phyloP scores from a whole-genome alignment of 306 rosid genomes.

The Vachellia collinsii region DNA sequence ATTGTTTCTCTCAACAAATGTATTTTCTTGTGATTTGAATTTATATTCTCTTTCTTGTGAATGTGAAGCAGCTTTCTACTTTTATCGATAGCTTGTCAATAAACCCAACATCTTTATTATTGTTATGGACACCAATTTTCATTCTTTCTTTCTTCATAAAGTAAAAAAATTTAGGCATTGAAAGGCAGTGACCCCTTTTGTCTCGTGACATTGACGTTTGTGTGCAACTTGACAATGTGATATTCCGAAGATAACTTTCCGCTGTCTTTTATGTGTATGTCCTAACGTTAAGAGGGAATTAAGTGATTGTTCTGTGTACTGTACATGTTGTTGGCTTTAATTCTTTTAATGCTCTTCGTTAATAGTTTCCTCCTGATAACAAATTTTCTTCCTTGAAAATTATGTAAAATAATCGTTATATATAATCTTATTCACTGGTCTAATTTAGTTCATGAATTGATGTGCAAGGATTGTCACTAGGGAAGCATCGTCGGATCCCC shows the following conservation, averaged over 20 bases:
- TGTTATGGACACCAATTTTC: not conserved
- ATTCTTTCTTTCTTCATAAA: not conserved
- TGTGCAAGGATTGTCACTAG: too few species aligned
- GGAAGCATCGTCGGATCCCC: too few species aligned
- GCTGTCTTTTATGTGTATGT: not conserved
- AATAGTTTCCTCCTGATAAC: not conserved
- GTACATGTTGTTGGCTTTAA: not conserved
- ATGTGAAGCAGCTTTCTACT: too few species aligned
- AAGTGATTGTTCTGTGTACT: not conserved
- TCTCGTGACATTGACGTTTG: slow-evolving; percentile 21
- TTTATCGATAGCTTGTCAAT: too few species aligned
- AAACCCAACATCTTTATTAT: not conserved
- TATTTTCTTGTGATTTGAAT: not conserved
- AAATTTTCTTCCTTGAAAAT: not conserved
- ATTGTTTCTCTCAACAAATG: too few species aligned
- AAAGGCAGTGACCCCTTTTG: slow-evolving; percentile 21
- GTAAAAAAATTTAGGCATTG: not conserved
- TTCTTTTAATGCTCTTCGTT: slow-evolving; percentile 12
- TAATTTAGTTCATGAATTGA: not conserved
- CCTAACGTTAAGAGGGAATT: not conserved
- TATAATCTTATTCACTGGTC: not conserved
- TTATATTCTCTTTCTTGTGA: too few species aligned
- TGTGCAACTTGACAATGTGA: slow-evolving; percentile 30
- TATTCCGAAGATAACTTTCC: slow-evolving; percentile 19
- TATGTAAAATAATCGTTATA: not conserved